These are phyloP conservation scores for Lentinus tigrinus DNA, from an alignment of 768 basidiomycete species.

Conservation along the genomic window DNA sequence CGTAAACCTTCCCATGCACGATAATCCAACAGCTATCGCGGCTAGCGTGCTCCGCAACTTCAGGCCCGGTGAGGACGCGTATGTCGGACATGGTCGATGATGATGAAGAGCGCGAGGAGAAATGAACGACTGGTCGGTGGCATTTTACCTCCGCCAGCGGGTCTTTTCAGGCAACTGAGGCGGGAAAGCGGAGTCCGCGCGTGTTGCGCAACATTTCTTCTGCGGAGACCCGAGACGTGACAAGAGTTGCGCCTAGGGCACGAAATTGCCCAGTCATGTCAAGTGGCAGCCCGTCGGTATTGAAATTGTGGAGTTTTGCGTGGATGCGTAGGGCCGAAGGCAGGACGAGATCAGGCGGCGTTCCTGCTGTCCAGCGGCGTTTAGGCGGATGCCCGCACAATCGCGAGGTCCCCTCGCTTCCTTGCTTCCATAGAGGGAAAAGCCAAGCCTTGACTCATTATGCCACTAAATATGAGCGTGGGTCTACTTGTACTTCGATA, in stretches of 20 bases:
- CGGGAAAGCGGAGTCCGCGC: conserved; percentile 20
- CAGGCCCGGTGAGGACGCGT: conserved; percentile 26
- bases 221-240: background rate
- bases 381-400: conserved; percentile 14
- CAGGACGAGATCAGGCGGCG: background rate
- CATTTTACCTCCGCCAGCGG: background rate
- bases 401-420: background rate
- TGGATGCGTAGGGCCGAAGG: background rate
- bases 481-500: too few species aligned
- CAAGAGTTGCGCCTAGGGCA: background rate
- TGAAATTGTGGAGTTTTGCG: background rate
- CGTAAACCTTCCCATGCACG: conserved; percentile 58
- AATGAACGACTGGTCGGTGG: background rate
- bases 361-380: conserved; percentile 4
- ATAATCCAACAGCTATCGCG: conserved; percentile 78
- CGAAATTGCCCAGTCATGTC: background rate
- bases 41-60: conserved; percentile 54
- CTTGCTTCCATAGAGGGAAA: too few species aligned
- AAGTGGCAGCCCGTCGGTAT: background rate
- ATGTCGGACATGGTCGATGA: conserved; percentile 16
- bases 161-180: conserved; percentile 15
- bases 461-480: too few species aligned
- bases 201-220: background rate
- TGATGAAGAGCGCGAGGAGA: too few species aligned
- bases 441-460: too few species aligned